Evolutionary conservation across 805 yeast species (phyloP), one percentile per base, ranked within the genome.

Genomic region (Diddensiella santjacobensis): DNA sequence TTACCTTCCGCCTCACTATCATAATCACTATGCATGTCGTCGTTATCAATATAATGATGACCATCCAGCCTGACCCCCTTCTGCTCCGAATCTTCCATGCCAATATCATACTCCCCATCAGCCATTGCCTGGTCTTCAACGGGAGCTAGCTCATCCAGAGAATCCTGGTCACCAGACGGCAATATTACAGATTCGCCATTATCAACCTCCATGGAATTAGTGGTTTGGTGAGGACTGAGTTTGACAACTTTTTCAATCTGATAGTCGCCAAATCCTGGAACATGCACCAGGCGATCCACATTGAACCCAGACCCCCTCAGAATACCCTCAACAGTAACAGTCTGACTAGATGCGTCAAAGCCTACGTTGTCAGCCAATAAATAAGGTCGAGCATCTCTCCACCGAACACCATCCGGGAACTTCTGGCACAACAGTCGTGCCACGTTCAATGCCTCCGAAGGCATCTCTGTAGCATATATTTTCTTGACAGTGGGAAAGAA

Each of bases 311-410:
- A 50, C 47, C 98, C 99, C 64, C 99, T 78, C 3, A 87, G 88
- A 3, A 80, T 77, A 43, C 99, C 99, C 62, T 82, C 84, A 4
- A 93, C 76, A 4, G 78, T 77, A 33, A 89, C 62, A 23, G 70
- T 60, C 35, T 51, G 47, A 24, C 61, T 58, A 8, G 55, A 49
- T 3, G 67, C 59, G 15, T 69, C 64, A 72, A 77, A 77, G 19
- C 64, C 56, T 0, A 85, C 72, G 3, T 67, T 60, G 56, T 89
- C 95, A 1, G 95, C 90, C 6, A 93, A 75, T 45, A 93, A 45
- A 69, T 89, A 93, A 4, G 96, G 91, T 62, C 99, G 75, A n/a
- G 81, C 69, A 58, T 91, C 97, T 69, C 98, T 82, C 98, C 99
- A 93, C 20, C 78, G 79, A 41, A 95, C 73, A 0, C 87, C 79